These are phyloP conservation scores for Tolypocladium pustulatum DNA, from an alignment of 2,329 filamentous ascomycete species.

Conservation along the genomic window DNA sequence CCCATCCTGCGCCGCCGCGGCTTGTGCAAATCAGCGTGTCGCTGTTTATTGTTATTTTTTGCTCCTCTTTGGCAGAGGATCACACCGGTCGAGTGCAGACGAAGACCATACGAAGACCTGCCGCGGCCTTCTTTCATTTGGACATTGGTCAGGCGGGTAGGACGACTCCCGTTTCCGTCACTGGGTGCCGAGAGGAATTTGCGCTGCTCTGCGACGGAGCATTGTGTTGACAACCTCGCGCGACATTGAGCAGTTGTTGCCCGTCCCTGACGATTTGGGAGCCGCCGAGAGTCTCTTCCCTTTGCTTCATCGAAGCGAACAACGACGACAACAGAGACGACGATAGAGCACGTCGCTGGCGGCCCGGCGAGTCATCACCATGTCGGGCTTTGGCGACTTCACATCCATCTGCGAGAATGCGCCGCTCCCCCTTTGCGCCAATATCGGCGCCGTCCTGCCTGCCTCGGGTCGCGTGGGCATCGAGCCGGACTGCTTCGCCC, in stretches of 20 bases:
- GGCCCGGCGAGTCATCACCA: slow-evolving; percentile 19
- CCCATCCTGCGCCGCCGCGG: not conserved
- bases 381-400: slow-evolving; percentile 89
- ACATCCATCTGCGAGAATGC: slow-evolving; percentile 74
- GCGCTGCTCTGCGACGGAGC: not conserved
- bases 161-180: not conserved
- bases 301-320: not conserved
- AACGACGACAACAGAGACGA: not conserved
- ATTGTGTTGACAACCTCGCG: not conserved
- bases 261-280: not conserved
- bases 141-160: not conserved
- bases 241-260: not conserved
- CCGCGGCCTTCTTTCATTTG: not conserved
- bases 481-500: slow-evolving; percentile 82
- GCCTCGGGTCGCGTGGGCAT: slow-evolving; percentile 65
- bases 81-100: not conserved
- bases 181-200: not conserved
- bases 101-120: not conserved
- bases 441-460: slow-evolving; percentile 64
- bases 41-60: not conserved
- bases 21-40: not conserved
- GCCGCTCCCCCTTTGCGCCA: slow-evolving; percentile 75
- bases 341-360: not conserved
- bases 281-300: not conserved
- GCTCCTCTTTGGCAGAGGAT: not conserved